These are phyloP conservation scores for Colletotrichum cereale DNA, from an alignment of 2,329 filamentous ascomycete genomes.

Conservation along the genomic window DNA sequence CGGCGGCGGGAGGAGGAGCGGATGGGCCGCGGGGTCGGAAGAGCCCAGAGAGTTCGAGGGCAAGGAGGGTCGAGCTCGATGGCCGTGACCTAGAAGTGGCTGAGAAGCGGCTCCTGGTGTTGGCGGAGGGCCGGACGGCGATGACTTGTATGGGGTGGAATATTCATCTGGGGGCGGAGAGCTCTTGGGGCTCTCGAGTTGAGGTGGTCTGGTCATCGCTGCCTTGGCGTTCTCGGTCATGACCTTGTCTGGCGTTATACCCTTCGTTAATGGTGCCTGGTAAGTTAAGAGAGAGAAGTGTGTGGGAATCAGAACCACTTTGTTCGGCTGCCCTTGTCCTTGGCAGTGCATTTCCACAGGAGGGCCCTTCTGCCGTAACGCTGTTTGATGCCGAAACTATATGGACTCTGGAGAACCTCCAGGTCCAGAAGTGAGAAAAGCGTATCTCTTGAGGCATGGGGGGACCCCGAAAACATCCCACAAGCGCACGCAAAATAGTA, in stretches of 20 bases:
- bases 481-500: background rate
- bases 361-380: background rate
- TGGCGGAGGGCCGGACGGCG: background rate
- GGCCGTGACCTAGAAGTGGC: background rate
- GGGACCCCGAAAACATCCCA: background rate
- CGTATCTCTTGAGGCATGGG: background rate
- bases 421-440: background rate
- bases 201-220: background rate
- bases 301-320: background rate
- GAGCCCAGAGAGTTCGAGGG: background rate
- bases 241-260: background rate
- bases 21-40: background rate
- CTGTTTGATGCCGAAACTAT: background rate
- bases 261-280: background rate
- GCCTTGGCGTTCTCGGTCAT: background rate
- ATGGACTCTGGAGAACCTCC: no score
- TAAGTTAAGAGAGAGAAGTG: background rate
- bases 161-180: background rate
- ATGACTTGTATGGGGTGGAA: background rate
- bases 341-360: background rate
- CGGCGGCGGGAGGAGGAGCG: background rate
- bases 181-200: background rate
- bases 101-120: background rate
- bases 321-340: background rate
- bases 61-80: background rate